Percentiles rank a stretch among this genome's conserved stretches.
Conservation (phyloP, 495 filamentous ascomycete genomes). For the Friedmanniomyces endolithicus region DNA sequence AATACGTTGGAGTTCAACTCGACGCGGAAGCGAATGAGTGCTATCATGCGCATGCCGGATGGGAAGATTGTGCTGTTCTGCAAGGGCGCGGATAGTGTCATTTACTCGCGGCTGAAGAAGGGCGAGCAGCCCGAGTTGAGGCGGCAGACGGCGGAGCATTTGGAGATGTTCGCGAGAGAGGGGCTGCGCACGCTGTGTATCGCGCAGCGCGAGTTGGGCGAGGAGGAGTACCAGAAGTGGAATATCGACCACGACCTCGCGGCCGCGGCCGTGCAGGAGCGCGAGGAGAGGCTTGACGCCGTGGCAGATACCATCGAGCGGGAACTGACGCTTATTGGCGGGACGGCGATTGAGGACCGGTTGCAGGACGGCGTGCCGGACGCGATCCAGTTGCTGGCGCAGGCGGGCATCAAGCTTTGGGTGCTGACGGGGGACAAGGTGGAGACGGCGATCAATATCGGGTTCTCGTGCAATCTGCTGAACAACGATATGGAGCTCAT, state of each 20-base stretch:
- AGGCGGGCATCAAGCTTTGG: slow-evolving; percentile 99
- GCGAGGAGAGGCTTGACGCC: slow-evolving; percentile 88
- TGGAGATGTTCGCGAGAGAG: slow-evolving; percentile 93
- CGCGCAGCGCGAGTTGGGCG: slow-evolving; percentile 68
- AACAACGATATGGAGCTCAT: slow-evolving; percentile 97
- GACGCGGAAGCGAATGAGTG: slow-evolving; percentile 92
- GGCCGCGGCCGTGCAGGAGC: slow-evolving; percentile 66
- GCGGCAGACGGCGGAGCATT: slow-evolving; percentile 72
- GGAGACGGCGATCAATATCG: slow-evolving; percentile 99
- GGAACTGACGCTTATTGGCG: slow-evolving; percentile 77
- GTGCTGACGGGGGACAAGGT: slow-evolving; percentile 98
- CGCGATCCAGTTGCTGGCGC: slow-evolving; percentile 81
- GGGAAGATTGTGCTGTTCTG: slow-evolving; percentile 87
- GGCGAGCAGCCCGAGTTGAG: slow-evolving; percentile 81
- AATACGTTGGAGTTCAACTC: slow-evolving; percentile 98
- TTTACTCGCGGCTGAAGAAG: slow-evolving; percentile 78
- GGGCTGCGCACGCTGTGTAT: slow-evolving; percentile 92
- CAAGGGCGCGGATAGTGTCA: slow-evolving; percentile 95
- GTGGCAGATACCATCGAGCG: slow-evolving; percentile 85
- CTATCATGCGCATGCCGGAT: slow-evolving; percentile 92
- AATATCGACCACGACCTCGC: slow-evolving; percentile 78
- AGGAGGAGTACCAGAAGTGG: slow-evolving; percentile 81
- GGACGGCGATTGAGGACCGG: slow-evolving; percentile 95
- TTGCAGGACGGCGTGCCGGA: slow-evolving; percentile 96
- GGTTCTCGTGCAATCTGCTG: slow-evolving; percentile 95